Base-by-base conservation (phyloP, 2,329 filamentous ascomycete species). In the Simplicillium sp. region DNA sequence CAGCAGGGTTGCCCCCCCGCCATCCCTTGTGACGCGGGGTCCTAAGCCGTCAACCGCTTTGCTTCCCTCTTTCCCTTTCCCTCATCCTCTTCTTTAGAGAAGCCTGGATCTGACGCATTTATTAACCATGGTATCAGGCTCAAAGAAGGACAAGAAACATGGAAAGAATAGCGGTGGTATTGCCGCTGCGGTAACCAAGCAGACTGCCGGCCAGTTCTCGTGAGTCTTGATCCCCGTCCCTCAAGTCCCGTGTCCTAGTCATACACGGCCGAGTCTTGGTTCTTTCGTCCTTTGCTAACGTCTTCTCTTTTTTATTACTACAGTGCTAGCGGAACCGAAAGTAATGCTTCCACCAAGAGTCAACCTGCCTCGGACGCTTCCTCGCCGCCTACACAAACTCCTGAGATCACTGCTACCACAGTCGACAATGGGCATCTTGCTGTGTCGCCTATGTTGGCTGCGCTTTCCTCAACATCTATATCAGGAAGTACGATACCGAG, bases 81-180 rank as follows among this genome's bases (percentile, higher is more conserved):
- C 20, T 25, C 20, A 25, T 9, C 20, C 9, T 25, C 20, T 25
- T 25, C 20, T 25, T 25, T 25, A 25, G 20, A 25, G 20, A 25
- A 25, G 20, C 9, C 20, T 25, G 20, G 20, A 25, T 25, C 20
- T 25, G 20, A 25, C 6, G 6, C 9, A 9, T 25, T 25, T 25
- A 25, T 25, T 25, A 25, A 25, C 20, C 20, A 25, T 25, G 20
- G 20, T 25, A 25, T 25, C 20, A 25, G 20, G 20, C 9, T 25
- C 20, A 25, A 25, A 25, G 20, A 25, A 25, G 9, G 20, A 70
- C 53, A 70, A 62, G 58, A 75, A 72, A 61, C 61, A 73, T 71
- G 70, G 65, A 56, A 73, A 65, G 67, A 69, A 73, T 52, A 61
- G 59, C 53, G 66, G 69, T 52, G 66, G 68, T 50, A 70, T 74